A percentile compares a stretch with the other conserved stretches of the same genome.
Conservation (phyloP, 441 rosid species). For the Brassica balearica region DNA sequence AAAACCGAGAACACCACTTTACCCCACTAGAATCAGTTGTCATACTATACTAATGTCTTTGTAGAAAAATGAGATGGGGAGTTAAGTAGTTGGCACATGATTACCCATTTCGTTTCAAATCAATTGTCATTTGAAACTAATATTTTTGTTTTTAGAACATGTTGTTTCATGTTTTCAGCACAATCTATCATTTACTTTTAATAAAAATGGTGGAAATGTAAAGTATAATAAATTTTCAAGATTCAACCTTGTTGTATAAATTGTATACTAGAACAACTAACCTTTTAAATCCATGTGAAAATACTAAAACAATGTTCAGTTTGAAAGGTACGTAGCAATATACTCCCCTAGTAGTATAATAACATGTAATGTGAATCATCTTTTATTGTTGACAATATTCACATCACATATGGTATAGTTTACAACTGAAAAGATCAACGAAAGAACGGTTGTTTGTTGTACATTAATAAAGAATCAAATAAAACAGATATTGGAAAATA, state of each 20-base stretch:
- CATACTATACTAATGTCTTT: neutral
- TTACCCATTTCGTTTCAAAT: neutral
- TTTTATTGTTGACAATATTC: neutral
- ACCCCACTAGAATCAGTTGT: neutral
- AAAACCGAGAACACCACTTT: too few relatives aligned
- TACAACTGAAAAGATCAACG: neutral
- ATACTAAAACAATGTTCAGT: neutral
- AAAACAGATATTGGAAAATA: neutral
- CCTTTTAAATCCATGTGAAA: neutral
- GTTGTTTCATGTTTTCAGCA: neutral
- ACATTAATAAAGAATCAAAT: conserved; percentile 24
- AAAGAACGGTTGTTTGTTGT: conserved; percentile 6
- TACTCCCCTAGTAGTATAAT: neutral
- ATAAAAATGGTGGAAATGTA: neutral
- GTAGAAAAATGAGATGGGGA: neutral
- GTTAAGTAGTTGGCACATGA: neutral
- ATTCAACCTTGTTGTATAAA: neutral
- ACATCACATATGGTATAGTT: neutral
- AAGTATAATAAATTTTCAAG: neutral
- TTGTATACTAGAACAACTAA: neutral
- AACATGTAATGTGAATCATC: neutral
- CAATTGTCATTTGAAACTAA: neutral
- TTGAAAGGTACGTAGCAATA: too few relatives aligned
- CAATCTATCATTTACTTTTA: neutral
- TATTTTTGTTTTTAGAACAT: neutral